Percentiles rank a stretch among this genome's conserved stretches.
Conservation (phyloP, 441 rosid genomes). For the Sinapis alba region DNA sequence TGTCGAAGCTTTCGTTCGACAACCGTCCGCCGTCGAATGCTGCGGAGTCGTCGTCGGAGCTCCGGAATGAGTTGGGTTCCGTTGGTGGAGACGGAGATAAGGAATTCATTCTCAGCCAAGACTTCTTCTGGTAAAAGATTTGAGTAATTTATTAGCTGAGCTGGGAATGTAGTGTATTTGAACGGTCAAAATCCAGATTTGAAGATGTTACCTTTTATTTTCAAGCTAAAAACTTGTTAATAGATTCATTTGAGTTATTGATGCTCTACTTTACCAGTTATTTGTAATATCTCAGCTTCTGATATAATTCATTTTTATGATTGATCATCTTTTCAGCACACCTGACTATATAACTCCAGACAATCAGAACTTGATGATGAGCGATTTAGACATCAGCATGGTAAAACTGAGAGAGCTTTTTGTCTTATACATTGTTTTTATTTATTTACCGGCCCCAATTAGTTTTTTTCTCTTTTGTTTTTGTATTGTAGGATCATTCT, state of each 20-base stretch:
- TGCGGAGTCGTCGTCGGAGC: constrained; percentile 30
- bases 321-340: constrained; percentile 64
- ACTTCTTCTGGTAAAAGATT: constrained; percentile 70
- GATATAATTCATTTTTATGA: not conserved
- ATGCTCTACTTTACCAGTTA: not conserved
- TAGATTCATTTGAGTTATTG: not conserved
- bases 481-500: constrained; percentile 55
- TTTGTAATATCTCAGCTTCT: constrained; percentile 6
- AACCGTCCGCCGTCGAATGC: constrained; percentile 43
- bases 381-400: constrained; percentile 61
- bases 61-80: constrained; percentile 29
- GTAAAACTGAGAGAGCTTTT: constrained; percentile 32
- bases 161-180: not conserved
- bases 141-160: not conserved
- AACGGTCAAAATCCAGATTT: not conserved
- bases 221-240: not conserved
- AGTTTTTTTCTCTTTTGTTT: not conserved
- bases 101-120: constrained; percentile 85
- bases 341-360: constrained; percentile 94
- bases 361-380: constrained; percentile 60
- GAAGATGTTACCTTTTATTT: not conserved
- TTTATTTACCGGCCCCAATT: not conserved
- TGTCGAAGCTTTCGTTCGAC: constrained; percentile 36
- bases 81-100: constrained; percentile 43
- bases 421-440: not conserved